Percentiles rank a stretch among this genome's conserved stretches.
Conservation (phyloP, 139 green algal genomes). For the Auxenochlorella pyrenoidosa region DNA sequence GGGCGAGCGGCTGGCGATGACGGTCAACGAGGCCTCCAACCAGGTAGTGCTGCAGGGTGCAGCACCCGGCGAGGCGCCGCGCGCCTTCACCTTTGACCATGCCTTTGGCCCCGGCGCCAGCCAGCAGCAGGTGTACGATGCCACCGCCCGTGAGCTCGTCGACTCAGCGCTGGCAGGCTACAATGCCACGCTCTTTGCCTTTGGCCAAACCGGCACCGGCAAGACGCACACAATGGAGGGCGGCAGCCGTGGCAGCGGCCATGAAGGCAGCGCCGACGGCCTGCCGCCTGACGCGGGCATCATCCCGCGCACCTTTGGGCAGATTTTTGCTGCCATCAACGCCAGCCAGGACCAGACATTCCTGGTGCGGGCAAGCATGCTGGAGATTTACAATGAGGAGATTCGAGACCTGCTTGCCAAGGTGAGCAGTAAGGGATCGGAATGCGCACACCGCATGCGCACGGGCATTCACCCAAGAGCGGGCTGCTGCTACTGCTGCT, state of each 20-base stretch:
- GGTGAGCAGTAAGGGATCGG: constrained; percentile 4
- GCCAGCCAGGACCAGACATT: constrained; percentile 76
- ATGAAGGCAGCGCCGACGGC: background rate
- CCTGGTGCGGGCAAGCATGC: constrained; percentile 76
- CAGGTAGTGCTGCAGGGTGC: background rate
- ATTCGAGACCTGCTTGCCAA: constrained; percentile 85
- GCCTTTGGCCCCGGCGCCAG: constrained; percentile 65
- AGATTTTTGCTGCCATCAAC: constrained; percentile 77
- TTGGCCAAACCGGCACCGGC: constrained; percentile 67
- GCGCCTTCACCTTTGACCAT: constrained; percentile 86
- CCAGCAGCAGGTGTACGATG: constrained; percentile 79
- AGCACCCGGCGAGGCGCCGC: constrained; percentile 17
- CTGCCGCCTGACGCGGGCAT: constrained; percentile 67
- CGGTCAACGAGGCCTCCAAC: constrained; percentile 57
- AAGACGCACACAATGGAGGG: constrained; percentile 95
- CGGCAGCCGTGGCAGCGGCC: background rate
- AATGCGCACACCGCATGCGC: background rate
- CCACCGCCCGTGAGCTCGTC: constrained; percentile 78
- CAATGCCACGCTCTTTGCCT: constrained; percentile 83
- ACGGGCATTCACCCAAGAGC: too few relatives aligned
- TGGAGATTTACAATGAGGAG: constrained; percentile 92
- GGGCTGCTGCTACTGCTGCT: too few relatives aligned
- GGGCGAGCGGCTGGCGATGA: constrained; percentile 67
- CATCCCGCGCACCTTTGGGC: constrained; percentile 90
- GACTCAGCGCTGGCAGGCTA: constrained; percentile 84